Evolutionary conservation across 352 stramenopile genomes (phyloP).

Genomic region (Phytophthora constricta): DNA sequence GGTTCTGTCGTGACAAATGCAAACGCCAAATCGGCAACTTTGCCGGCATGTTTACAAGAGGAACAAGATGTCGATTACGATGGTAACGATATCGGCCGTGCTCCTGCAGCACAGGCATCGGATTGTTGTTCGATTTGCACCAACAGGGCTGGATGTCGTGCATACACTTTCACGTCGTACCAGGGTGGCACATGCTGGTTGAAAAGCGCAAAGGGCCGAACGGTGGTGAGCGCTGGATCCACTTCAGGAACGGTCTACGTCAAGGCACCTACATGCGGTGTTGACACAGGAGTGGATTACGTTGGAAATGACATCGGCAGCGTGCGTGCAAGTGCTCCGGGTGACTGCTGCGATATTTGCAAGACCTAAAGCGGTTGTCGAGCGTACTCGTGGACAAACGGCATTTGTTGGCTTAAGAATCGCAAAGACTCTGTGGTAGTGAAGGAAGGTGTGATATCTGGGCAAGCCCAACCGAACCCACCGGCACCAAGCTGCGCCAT

Average conservation of each 20-base stretch:
- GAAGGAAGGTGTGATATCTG: constrained; percentile 24
- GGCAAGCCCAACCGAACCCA: constrained; percentile 18
- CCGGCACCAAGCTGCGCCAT: constrained; percentile 35
- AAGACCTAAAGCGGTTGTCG: constrained; percentile 30
- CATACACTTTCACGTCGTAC: constrained; percentile 38
- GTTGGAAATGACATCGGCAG: constrained; percentile 41
- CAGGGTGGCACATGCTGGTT: constrained; percentile 40
- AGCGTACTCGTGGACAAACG: constrained; percentile 61
- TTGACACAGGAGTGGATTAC: constrained; percentile 37
- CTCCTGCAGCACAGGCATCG: constrained; percentile 8
- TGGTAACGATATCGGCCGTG: constrained; percentile 24
- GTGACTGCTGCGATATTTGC: constrained; percentile 34
- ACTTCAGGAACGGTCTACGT: constrained; percentile 21
- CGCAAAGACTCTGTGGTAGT: constrained; percentile 18
- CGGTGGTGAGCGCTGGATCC: constrained; percentile 19
- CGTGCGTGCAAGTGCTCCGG: constrained; percentile 5
- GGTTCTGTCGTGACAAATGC: constrained; percentile 25
- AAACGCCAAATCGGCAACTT: constrained; percentile 24
- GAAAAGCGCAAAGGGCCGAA: constrained; percentile 35
- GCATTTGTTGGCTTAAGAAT: constrained; percentile 61
- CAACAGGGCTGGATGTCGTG: constrained; percentile 31
- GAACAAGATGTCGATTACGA: constrained; percentile 29
- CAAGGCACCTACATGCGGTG: constrained; percentile 21
- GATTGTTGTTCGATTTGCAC: constrained; percentile 30
- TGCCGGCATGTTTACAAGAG: background rate